Evolutionary conservation across 805 yeast species (phyloP).

Genomic region (Kodamaea laetipori): DNA sequence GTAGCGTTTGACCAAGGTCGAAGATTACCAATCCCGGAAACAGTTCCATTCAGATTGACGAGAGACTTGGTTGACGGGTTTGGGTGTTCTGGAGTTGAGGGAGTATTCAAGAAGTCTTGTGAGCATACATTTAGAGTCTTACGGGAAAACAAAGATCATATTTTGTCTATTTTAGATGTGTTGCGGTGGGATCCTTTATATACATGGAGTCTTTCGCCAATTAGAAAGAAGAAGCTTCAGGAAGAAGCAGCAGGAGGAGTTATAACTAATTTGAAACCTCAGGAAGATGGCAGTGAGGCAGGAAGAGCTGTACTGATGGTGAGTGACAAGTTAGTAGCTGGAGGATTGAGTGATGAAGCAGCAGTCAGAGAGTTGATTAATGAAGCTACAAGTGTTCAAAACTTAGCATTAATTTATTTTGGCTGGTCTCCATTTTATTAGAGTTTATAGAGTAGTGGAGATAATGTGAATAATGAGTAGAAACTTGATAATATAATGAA

Average conservation of each 20-base stretch:
- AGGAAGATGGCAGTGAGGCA: slow-evolving; percentile 67
- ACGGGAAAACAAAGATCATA: slow-evolving; percentile 64
- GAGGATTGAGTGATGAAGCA: slow-evolving; percentile 79
- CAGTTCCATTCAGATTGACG: slow-evolving; percentile 90
- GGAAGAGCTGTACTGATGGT: slow-evolving; percentile 76
- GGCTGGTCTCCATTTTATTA: slow-evolving; percentile 85
- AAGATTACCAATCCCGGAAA: slow-evolving; percentile 81
- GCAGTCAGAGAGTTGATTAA: slow-evolving; percentile 76
- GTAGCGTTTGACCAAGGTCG: slow-evolving; percentile 96
- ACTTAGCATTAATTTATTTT: slow-evolving; percentile 71
- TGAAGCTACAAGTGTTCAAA: slow-evolving; percentile 68
- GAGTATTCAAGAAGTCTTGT: slow-evolving; percentile 71
- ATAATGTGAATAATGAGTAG: background rate
- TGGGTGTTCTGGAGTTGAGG: slow-evolving; percentile 84
- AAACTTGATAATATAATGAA: slow-evolving; percentile 11
- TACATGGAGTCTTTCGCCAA: slow-evolving; percentile 85
- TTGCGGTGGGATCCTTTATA: slow-evolving; percentile 90
- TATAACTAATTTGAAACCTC: slow-evolving; percentile 19
- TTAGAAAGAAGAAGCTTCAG: slow-evolving; percentile 58
- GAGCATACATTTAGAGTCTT: slow-evolving; percentile 72
- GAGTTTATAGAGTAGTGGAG: slow-evolving; percentile 6
- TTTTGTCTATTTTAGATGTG: slow-evolving; percentile 81
- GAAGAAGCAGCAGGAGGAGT: slow-evolving; percentile 31
- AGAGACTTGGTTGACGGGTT: slow-evolving; percentile 90
- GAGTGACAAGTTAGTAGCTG: slow-evolving; percentile 62